Percentiles rank a stretch among this genome's conserved stretches.
Evolutionary conservation across 148 eudicot species (phyloP).

Genomic region (Arctostaphylos glauca): DNA sequence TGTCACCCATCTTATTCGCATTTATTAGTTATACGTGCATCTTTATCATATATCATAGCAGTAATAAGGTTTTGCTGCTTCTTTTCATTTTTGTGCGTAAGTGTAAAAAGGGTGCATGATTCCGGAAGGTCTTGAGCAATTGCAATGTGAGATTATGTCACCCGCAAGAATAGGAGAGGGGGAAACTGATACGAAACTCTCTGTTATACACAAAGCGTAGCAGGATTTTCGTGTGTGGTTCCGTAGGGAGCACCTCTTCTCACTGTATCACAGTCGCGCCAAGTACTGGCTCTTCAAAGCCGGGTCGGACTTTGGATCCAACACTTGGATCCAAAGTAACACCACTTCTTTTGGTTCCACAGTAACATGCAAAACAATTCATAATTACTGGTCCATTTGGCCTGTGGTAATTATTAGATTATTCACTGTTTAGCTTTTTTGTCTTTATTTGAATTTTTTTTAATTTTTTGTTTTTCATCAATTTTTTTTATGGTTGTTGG

Average conservation of each 20-base stretch:
- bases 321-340: neutral
- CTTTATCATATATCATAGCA: neutral
- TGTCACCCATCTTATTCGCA: neutral
- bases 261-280: neutral
- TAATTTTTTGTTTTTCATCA: too few relatives aligned
- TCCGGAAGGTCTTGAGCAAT: neutral
- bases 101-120: neutral
- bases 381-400: too few relatives aligned
- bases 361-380: neutral
- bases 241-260: too few relatives aligned
- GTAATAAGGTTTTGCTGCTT: neutral
- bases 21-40: neutral
- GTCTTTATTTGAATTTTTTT: too few relatives aligned
- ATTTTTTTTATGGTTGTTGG: too few relatives aligned
- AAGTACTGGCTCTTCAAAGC: too few relatives aligned
- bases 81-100: neutral
- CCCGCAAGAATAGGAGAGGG: too few relatives aligned
- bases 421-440: too few relatives aligned
- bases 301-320: neutral
- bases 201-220: too few relatives aligned
- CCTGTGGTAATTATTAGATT: too few relatives aligned
- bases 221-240: too few relatives aligned
- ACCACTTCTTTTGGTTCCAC: neutral
- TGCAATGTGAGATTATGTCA: neutral
- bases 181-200: too few relatives aligned